phyloP scores from a whole-genome alignment of 257 asterid species.

The Cynanchum wilfordii region DNA sequence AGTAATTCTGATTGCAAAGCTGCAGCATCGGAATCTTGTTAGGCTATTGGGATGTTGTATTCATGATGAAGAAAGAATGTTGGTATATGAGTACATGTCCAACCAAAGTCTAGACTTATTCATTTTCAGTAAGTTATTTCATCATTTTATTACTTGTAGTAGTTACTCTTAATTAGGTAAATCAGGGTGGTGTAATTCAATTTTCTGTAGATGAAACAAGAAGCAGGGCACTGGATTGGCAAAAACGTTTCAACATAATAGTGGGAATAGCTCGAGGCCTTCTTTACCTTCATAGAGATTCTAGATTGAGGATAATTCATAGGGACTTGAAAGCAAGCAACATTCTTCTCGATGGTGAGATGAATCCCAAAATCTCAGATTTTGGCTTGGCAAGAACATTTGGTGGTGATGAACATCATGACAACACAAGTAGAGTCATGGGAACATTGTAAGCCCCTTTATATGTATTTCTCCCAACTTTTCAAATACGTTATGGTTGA shows the following conservation, averaged over 20 bases:
- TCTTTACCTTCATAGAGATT: conserved; percentile 26
- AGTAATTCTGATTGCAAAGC: conserved; percentile 23
- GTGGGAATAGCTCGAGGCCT: conserved; percentile 25
- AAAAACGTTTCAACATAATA: conserved; percentile 20
- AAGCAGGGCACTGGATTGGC: conserved; percentile 18
- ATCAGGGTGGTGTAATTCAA: not conserved
- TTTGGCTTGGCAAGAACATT: conserved; percentile 36
- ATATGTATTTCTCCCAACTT: not conserved
- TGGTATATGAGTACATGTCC: conserved; percentile 27
- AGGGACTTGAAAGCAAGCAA: conserved; percentile 37
- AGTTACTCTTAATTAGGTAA: not conserved
- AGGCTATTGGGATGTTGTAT: conserved; percentile 28
- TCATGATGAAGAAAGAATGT: conserved; percentile 21
- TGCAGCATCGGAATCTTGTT: conserved; percentile 29
- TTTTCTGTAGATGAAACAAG: conserved; percentile 19
- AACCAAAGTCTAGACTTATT: conserved; percentile 24
- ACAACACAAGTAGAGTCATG: conserved; percentile 30
- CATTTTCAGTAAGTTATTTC: conserved; percentile 23
- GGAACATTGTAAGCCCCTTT: conserved; percentile 33
- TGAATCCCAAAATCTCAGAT: conserved; percentile 32
- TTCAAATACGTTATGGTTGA: not conserved
- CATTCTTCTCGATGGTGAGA: conserved; percentile 27
- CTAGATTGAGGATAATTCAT: conserved; percentile 32
- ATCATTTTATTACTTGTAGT: not conserved
- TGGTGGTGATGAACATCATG: conserved; percentile 26